Percentiles rank a stretch among this genome's conserved stretches.
phyloP scores from a whole-genome alignment of 352 stramenopile species.

The Peronosclerospora sorghi region DNA sequence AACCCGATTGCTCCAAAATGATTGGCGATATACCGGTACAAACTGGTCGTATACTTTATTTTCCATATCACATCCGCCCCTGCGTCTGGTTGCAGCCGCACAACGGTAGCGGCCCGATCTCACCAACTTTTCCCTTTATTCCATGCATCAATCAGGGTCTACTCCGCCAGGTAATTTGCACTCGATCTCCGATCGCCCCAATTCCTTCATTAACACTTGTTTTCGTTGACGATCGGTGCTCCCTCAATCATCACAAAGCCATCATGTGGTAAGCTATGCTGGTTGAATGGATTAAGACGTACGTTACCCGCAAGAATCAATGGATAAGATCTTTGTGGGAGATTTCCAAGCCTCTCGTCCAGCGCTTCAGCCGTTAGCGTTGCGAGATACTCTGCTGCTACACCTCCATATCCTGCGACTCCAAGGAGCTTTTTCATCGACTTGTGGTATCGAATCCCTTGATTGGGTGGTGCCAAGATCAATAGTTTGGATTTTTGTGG shows the following conservation, averaged over 20 bases:
- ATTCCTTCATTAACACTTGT: no score
- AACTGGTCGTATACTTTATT: no score
- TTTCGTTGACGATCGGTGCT: no score
- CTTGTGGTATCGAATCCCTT: constrained; percentile 51
- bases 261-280: constrained; percentile 62
- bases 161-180: no score
- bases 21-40: no score
- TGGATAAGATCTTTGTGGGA: constrained; percentile 46
- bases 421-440: constrained; percentile 47
- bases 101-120: no score
- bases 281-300: constrained; percentile 67
- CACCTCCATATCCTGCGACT: constrained; percentile 40
- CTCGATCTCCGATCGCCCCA: no score
- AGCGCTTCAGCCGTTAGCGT: constrained; percentile 27
- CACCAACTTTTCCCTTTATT: no score
- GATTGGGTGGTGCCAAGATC: constrained; percentile 62
- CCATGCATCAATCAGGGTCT: no score
- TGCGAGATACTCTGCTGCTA: constrained; percentile 47
- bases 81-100: no score
- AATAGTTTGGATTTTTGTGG: constrained; percentile 60
- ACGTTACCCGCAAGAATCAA: constrained; percentile 51
- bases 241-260: constrained; percentile 54
- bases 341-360: constrained; percentile 49
- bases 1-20: no score
- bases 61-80: no score